phyloP scores from a whole-genome alignment of 176 grass and related monocot genomes.

The Triticum turgidum region DNA sequence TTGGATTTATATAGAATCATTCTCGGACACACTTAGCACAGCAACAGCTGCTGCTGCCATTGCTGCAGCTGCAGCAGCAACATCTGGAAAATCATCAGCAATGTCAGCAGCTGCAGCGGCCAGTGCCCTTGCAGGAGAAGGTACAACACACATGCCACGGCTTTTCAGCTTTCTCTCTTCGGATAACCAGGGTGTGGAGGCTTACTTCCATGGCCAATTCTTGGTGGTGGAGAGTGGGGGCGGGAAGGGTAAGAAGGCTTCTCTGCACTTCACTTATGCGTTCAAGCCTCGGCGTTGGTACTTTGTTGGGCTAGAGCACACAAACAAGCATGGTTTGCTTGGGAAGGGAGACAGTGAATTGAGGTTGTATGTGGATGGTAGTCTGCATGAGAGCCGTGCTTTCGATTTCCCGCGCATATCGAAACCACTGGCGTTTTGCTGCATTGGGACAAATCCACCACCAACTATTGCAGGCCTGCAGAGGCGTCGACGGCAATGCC shows the following conservation, averaged over 20 bases:
- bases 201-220: conserved; percentile 98
- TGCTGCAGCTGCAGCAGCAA: conserved; percentile 77
- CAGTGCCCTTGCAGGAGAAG: conserved; percentile 93
- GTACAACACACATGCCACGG: conserved; percentile 91
- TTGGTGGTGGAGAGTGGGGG: conserved; percentile 80
- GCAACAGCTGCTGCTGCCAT: conserved; percentile 95
- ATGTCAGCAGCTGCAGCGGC: conserved; percentile 94
- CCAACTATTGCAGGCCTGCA: conserved; percentile 95
- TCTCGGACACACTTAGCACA: conserved; percentile 89
- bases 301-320: conserved; percentile 91
- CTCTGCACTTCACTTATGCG: conserved; percentile 90
- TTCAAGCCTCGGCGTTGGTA: conserved; percentile 96
- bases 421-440: conserved; percentile 85
- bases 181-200: conserved; percentile 90
- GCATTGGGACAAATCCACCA: conserved; percentile 93
- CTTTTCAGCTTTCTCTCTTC: conserved; percentile 94
- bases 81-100: conserved; percentile 92
- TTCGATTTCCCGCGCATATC: conserved; percentile 98
- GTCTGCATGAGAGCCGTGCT: conserved; percentile 72
- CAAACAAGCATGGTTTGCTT: conserved; percentile 81
- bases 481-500: conserved; percentile 77
- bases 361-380: conserved; percentile 82
- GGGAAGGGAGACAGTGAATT: conserved; percentile 95
- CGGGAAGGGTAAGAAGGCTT: conserved; percentile 90
- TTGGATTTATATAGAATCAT: conserved; percentile 97